Evolutionary conservation across 805 yeast genomes (phyloP), one percentile per base, ranked within the genome.

Genomic region (Wickerhamomyces rabaulensis): DNA sequence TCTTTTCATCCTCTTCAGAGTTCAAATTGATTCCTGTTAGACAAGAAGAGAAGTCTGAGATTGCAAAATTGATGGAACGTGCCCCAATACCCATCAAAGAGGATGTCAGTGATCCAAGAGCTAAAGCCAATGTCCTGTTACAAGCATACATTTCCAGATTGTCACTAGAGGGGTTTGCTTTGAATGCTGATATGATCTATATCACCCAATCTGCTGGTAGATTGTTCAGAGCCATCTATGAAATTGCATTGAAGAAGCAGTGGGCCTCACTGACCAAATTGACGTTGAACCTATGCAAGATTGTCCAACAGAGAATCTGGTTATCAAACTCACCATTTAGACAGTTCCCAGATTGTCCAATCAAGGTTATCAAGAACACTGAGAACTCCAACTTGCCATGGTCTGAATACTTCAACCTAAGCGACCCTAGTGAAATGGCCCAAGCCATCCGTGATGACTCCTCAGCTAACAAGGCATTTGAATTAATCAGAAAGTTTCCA

Each of bases 191-290:
- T 68, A 89, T 91, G 96, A 74, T 88, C 3, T 94, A 87, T 61
- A 80, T 94, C 37, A 86, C 94, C 0, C 98, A 94, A 64, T 88
- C 95, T 37, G 97, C 97, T 1, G 92, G 95, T 3, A 76, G 99
- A 60, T 65, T 94, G 35, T 70, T 91, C 46, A 69, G 97, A 47
- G 97, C 98, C 0, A 76, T 95, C 52, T 81, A 77, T 61, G 97
- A 92, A 59, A 78, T 94, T 29, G 77, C 87, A 9, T 54, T 87
- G 40, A 71, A 74, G 44, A 86, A 82, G 53, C 74, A 76, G 10
- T 90, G 96, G 95, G 74, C 96, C 0, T 61, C 70, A 19, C 63
- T 85, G 13, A 71, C 95, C 0, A 76, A 74, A 52, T 49, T 66
- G 1, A 59, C 84, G 2, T 71, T 90, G 12, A 80, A 80, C 44